Evolutionary conservation across 1,139 yeast species (phyloP).

Genomic region (Candida glucosophila): DNA sequence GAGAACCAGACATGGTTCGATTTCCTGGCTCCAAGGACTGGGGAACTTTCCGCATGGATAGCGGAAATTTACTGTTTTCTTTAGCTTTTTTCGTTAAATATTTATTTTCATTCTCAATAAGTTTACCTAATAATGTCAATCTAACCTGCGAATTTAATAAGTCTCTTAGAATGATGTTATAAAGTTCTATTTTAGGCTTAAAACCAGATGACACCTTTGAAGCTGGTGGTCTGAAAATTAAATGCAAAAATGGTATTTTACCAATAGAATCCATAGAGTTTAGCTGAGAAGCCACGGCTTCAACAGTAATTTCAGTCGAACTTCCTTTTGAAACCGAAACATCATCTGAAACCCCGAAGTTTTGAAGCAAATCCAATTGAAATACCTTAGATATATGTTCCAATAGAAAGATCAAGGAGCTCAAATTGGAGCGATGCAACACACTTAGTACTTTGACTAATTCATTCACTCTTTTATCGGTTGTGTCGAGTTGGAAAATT

Average conservation of each 20-base stretch:
- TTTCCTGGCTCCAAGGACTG: conserved; percentile 1
- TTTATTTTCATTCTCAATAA: conserved; percentile 24
- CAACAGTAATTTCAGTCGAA: not conserved
- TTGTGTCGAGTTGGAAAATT: not conserved
- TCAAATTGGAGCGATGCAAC: conserved; percentile 29
- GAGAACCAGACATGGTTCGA: conserved; percentile 2
- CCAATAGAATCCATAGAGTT: conserved; percentile 33
- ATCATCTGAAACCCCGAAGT: conserved; percentile 24
- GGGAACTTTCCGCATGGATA: conserved; percentile 2
- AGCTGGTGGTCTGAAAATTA: conserved; percentile 33
- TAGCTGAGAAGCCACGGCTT: conserved; percentile 11
- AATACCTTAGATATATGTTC: conserved; percentile 27
- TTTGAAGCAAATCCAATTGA: conserved; percentile 15
- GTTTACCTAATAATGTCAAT: conserved; percentile 14
- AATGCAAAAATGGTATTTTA: conserved; percentile 33
- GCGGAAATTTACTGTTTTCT: conserved; percentile 15
- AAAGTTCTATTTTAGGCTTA: conserved; percentile 29
- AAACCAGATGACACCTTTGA: conserved; percentile 30
- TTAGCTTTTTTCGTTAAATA: conserved; percentile 21
- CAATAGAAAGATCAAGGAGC: conserved; percentile 27
- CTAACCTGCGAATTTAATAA: conserved; percentile 21
- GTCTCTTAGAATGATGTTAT: conserved; percentile 19
- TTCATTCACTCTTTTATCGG: conserved; percentile 2
- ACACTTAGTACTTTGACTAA: conserved; percentile 11
- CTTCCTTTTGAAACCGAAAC: too few relatives aligned